These are phyloP conservation scores for Fusarium euwallaceae DNA, from an alignment of 2,329 filamentous ascomycete species.

Conservation along the genomic window DNA sequence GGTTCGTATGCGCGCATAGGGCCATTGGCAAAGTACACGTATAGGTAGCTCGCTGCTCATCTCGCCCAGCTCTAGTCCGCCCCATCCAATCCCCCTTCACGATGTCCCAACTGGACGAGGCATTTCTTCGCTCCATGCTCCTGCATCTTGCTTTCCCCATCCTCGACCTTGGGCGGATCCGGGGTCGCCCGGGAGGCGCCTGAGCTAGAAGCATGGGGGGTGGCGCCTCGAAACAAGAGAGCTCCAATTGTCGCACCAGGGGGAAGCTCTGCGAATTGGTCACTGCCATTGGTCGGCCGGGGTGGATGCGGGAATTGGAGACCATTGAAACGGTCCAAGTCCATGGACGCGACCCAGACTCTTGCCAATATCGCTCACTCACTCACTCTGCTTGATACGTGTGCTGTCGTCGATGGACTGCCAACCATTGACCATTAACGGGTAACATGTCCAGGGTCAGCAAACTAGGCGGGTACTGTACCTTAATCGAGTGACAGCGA, in stretches of 20 bases:
- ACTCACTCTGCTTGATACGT: slow-evolving; percentile 4
- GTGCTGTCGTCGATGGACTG: slow-evolving; percentile 1
- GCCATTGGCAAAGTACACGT: slow-evolving; percentile 9
- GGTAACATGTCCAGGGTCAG: slow-evolving; percentile 15
- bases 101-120: slow-evolving; percentile 42
- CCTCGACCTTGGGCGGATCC: slow-evolving; percentile 46
- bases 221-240: slow-evolving; percentile 21
- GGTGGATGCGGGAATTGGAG: slow-evolving; percentile 42
- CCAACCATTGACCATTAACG: slow-evolving; percentile 18
- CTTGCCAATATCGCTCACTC: slow-evolving; percentile 34
- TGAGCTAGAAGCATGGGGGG: slow-evolving; percentile 34
- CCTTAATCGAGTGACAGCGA: slow-evolving; percentile 18
- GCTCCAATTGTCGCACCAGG: slow-evolving; percentile 5
- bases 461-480: neutral
- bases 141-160: slow-evolving; percentile 40
- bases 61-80: slow-evolving; percentile 8
- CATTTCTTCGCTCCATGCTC: slow-evolving; percentile 46
- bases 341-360: slow-evolving; percentile 37
- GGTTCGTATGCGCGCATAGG: slow-evolving; percentile 2
- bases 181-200: slow-evolving; percentile 48
- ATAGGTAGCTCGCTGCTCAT: slow-evolving; percentile 12
- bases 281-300: slow-evolving; percentile 29
- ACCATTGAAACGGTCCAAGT: slow-evolving; percentile 34
- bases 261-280: slow-evolving; percentile 26
- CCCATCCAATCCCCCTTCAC: slow-evolving; percentile 32